phyloP scores from a whole-genome alignment of 768 basidiomycete genomes.

The Boletus tomentosulus region DNA sequence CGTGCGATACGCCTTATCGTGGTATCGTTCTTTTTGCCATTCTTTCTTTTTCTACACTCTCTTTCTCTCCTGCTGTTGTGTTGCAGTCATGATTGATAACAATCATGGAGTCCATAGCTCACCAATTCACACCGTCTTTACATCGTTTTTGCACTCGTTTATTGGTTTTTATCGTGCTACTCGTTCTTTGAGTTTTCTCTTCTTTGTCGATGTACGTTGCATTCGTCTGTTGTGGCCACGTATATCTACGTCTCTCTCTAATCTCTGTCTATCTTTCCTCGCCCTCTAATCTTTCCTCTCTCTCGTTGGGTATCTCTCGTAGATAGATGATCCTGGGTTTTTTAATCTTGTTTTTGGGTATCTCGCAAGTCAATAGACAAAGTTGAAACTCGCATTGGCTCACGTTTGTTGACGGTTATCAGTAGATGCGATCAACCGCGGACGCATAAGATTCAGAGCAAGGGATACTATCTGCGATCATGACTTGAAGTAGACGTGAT shows the following conservation, averaged over 20 bases:
- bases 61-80: background rate
- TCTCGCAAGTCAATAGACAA: background rate
- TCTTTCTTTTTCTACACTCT: background rate
- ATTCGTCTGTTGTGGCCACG: background rate
- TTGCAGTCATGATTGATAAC: background rate
- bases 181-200: background rate
- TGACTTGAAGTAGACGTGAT: too few relatives aligned
- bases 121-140: background rate
- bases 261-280: background rate
- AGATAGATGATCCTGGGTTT: background rate
- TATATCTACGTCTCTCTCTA: background rate
- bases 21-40: background rate
- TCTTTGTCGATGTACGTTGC: background rate
- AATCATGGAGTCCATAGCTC: background rate
- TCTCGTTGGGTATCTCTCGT: background rate
- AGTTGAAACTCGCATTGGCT: background rate
- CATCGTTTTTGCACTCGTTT: background rate
- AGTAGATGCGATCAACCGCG: too few relatives aligned
- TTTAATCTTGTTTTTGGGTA: background rate
- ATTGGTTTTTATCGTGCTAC: background rate
- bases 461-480: too few relatives aligned
- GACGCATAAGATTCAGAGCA: too few relatives aligned
- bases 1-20: background rate
- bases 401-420: too few relatives aligned
- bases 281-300: background rate